These are phyloP conservation scores for Lichtheimia corymbifera DNA, from an alignment of 371 early-diverging fungal genomes.

Conservation along the genomic window DNA sequence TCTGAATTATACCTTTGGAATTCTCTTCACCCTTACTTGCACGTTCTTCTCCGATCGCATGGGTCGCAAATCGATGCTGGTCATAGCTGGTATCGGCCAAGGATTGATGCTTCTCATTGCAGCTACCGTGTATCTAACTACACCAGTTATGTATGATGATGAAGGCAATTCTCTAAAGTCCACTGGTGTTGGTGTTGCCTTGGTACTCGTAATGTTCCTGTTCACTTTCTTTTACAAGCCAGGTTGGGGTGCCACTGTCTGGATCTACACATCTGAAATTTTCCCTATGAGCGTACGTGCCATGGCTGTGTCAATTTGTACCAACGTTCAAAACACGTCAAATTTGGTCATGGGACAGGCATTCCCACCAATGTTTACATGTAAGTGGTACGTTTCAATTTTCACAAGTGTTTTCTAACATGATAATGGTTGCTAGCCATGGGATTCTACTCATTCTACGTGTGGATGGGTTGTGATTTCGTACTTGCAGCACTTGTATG, in stretches of 20 bases:
- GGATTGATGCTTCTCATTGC: constrained; percentile 24
- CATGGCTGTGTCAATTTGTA: constrained; percentile 77
- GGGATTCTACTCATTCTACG: constrained; percentile 39
- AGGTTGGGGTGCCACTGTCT: constrained; percentile 86
- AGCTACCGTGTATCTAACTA: constrained; percentile 25
- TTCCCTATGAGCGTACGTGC: constrained; percentile 71
- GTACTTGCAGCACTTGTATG: constrained; percentile 55
- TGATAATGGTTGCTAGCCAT: constrained; percentile 22
- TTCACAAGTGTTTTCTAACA: constrained; percentile 1
- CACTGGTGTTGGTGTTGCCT: constrained; percentile 21
- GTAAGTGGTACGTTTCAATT: constrained; percentile 26
- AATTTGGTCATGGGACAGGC: constrained; percentile 66
- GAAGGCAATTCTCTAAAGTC: constrained; percentile 11
- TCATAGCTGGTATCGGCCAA: constrained; percentile 27
- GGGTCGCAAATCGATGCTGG: constrained; percentile 23
- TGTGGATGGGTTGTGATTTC: constrained; percentile 32
- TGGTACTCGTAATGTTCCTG: constrained; percentile 28
- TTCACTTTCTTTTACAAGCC: constrained; percentile 34
- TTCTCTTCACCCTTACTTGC: constrained; percentile 29
- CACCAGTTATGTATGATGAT: constrained; percentile 9
- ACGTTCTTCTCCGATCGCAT: constrained; percentile 27
- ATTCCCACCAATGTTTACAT: constrained; percentile 65
- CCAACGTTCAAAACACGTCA: constrained; percentile 82
- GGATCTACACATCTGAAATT: constrained; percentile 89
- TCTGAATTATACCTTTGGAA: constrained; percentile 31